phyloP scores from a whole-genome alignment of 768 basidiomycete species.

The Multifurca ochricompacta region DNA sequence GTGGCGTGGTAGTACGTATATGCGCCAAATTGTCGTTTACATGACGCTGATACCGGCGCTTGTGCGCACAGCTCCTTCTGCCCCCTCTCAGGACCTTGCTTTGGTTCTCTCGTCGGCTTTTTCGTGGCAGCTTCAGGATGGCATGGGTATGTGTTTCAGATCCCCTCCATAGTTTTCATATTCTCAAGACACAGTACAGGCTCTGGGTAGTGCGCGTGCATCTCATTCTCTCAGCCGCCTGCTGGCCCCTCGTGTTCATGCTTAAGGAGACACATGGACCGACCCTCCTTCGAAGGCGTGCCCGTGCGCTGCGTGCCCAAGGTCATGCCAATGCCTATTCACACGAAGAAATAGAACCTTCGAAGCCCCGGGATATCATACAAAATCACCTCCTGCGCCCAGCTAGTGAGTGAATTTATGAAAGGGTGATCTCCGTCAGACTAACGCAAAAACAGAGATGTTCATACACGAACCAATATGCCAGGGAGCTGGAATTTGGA shows the following conservation, averaged over 20 bases:
- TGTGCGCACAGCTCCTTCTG: constrained; percentile 14
- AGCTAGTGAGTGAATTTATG: constrained; percentile 6
- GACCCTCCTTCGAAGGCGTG: constrained; percentile 19
- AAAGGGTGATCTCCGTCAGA: no score
- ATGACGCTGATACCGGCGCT: neutral
- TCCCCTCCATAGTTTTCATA: neutral
- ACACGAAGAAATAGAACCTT: constrained; percentile 19
- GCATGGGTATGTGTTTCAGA: constrained; percentile 1
- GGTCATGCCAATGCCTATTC: constrained; percentile 16
- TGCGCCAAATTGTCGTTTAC: neutral
- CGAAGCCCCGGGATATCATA: constrained; percentile 14
- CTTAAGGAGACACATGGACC: constrained; percentile 23
- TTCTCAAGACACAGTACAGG: neutral
- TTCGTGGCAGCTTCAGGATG: constrained; percentile 20
- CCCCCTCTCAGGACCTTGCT: constrained; percentile 19
- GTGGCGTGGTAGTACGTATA: constrained; percentile 9
- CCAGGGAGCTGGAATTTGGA: constrained; percentile 22
- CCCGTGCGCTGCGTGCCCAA: constrained; percentile 13
- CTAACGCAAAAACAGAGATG: constrained; percentile 15
- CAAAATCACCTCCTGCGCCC: constrained; percentile 17
- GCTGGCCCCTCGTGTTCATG: constrained; percentile 19
- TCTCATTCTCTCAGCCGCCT: constrained; percentile 15
- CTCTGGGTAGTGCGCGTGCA: constrained; percentile 24
- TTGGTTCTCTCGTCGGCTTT: constrained; percentile 23
- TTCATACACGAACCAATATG: constrained; percentile 21